A percentile compares a stretch with the other conserved stretches of the same genome.
These are phyloP conservation scores for Coniochaeta pulveracea DNA, from an alignment of 2,329 filamentous ascomycete species.

Conservation along the genomic window DNA sequence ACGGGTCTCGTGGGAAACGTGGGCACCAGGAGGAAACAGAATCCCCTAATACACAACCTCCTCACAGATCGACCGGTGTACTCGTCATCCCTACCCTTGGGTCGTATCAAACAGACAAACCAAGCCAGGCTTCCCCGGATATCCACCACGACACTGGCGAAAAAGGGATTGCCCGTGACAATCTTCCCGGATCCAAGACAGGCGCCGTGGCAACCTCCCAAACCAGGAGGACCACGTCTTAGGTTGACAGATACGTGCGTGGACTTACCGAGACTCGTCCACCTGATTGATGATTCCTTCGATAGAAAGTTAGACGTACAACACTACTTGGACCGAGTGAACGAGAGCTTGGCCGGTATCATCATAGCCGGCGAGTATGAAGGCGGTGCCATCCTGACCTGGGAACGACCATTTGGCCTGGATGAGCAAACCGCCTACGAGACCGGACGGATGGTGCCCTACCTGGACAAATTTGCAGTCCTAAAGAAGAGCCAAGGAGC, in stretches of 20 bases:
- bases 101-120: constrained; percentile 39
- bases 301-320: constrained; percentile 70
- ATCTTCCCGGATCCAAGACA: constrained; percentile 64
- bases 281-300: constrained; percentile 92
- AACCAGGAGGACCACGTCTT: constrained; percentile 46
- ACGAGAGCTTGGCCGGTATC: constrained; percentile 72
- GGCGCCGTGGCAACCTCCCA: constrained; percentile 56
- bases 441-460: constrained; percentile 65
- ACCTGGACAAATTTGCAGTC: constrained; percentile 96
- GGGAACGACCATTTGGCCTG: constrained; percentile 64
- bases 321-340: constrained; percentile 73
- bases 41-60: constrained; percentile 89
- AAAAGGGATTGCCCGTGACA: constrained; percentile 80
- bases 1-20: constrained; percentile 42
- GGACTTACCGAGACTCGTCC: constrained; percentile 69
- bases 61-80: constrained; percentile 89
- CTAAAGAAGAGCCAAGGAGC: constrained; percentile 79
- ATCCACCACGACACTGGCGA: constrained; percentile 65
- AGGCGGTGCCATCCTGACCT: constrained; percentile 87
- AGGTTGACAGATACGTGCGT: constrained; percentile 70
- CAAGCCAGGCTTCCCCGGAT: constrained; percentile 11
- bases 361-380: constrained; percentile 97
- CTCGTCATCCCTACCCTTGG: constrained; percentile 78
- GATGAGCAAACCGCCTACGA: constrained; percentile 41
- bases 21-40: constrained; percentile 46